Evolutionary conservation across 208 protist genomes (phyloP), one percentile per base, ranked within the genome.

Genomic region (Tetramitus jugosus): DNA sequence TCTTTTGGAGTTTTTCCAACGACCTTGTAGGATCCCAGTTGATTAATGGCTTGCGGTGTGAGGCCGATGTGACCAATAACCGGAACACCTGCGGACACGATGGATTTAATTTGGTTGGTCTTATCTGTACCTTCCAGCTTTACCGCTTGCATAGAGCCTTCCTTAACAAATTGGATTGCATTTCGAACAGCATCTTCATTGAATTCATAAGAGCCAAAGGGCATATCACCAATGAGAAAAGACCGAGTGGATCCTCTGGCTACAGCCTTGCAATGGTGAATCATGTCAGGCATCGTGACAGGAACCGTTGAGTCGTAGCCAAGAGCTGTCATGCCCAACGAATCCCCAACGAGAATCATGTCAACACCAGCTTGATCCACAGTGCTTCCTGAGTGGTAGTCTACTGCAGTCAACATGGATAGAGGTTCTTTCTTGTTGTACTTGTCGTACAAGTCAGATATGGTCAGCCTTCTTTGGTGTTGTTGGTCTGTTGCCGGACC

Each of bases 61-160:
- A 93, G 71, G 1, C 90, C 90, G 29, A 93, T 87, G 72, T 93
- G 90, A 14, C 87, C 90, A 29, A 92, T 52, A 0, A 93, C 90
- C 1, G 85, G 82, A 17, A 91, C 80, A 39, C 88, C 88, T 35
- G 86, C 81, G 42, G 52, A 8, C 1, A 84, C 78, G 39, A 93
- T 86, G 35, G 77, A 69, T 31, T 43, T 64, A n/a, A 88, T 82
- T 49, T 33, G 23, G 0, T 23, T 60, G 33, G 86, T 79, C 43
- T 77, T 71, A 39, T 76, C 75, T n/a, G 89, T 89, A 31, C 87
- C 89, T 71, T 93, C 90, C 2, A 92, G 56, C 71, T 93, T 93
- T 2, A 93, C 81, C 3, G 88, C 81, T 62, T 91, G 62, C 17
- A 87, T 83, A 37, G 80, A n/a, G 35, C 69, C 83, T 71, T 86